These are phyloP conservation scores for Russula virescens DNA, from an alignment of 768 basidiomycete genomes.

Conservation along the genomic window DNA sequence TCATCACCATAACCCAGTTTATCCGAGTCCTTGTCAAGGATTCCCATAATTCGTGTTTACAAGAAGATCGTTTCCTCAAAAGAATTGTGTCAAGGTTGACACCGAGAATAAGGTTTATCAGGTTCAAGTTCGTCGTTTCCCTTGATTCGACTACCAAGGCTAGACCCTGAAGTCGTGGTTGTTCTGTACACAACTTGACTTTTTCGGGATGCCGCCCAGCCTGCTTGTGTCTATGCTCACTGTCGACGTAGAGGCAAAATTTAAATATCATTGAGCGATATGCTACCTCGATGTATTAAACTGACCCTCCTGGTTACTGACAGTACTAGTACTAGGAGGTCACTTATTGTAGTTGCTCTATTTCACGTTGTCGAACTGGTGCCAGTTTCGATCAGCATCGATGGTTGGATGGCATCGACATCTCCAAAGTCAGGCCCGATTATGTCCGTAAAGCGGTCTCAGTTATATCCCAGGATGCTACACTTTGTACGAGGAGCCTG, in stretches of 20 bases:
- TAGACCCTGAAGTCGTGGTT: slow-evolving; percentile 70
- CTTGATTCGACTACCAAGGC: slow-evolving; percentile 37
- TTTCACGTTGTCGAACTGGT: slow-evolving; percentile 80
- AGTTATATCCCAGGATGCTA: slow-evolving; percentile 82
- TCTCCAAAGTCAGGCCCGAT: slow-evolving; percentile 70
- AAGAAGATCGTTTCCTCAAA: slow-evolving; percentile 63
- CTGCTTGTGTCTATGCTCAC: slow-evolving; percentile 77
- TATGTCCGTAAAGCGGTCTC: slow-evolving; percentile 63
- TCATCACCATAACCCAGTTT: slow-evolving; percentile 88
- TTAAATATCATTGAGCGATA: slow-evolving; percentile 81
- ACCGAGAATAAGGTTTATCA: slow-evolving; percentile 90
- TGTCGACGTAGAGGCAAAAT: slow-evolving; percentile 81
- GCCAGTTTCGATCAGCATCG: slow-evolving; percentile 70
- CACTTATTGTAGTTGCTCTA: slow-evolving; percentile 82
- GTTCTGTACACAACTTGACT: slow-evolving; percentile 88
- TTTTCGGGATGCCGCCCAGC: slow-evolving; percentile 64
- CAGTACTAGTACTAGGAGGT: slow-evolving; percentile 81
- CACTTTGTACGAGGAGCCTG: slow-evolving; percentile 33
- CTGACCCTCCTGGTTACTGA: neutral
- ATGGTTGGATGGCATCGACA: slow-evolving; percentile 62
- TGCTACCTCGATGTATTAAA: slow-evolving; percentile 21
- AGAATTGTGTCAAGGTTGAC: slow-evolving; percentile 72
- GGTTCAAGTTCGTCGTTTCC: slow-evolving; percentile 32
- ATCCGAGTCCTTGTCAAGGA: slow-evolving; percentile 84
- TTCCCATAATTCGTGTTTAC: slow-evolving; percentile 86